Evolutionary conservation across 768 basidiomycete species (phyloP).

Genomic region (Amanita rimosa): DNA sequence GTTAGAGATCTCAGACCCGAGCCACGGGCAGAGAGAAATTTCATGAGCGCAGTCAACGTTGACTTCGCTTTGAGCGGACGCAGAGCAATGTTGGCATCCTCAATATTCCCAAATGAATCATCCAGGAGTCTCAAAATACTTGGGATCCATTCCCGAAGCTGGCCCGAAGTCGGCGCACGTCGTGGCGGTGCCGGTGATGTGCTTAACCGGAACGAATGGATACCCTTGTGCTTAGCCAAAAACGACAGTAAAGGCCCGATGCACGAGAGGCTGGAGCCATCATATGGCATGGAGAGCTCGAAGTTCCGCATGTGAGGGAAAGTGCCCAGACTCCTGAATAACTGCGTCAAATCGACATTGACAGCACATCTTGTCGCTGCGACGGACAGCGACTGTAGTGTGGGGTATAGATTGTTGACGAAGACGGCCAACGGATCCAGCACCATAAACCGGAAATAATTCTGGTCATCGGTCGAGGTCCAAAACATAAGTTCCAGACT

Average conservation of each 20-base stretch:
- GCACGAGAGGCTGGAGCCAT: conserved; percentile 29
- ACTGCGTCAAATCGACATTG: conserved; percentile 26
- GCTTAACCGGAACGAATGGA: conserved; percentile 24
- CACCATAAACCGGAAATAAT: conserved; percentile 19
- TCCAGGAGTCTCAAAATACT: conserved; percentile 19
- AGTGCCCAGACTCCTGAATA: conserved; percentile 24
- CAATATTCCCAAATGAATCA: conserved; percentile 20
- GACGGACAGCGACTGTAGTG: conserved; percentile 26
- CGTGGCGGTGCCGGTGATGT: conserved; percentile 18
- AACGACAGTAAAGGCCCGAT: conserved; percentile 21
- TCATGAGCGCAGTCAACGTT: conserved; percentile 16
- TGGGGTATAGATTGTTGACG: conserved; percentile 27
- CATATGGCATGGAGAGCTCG: conserved; percentile 31
- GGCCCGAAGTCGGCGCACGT: conserved; percentile 7
- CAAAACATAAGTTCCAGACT: conserved; percentile 24
- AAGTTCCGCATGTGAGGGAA: conserved; percentile 29
- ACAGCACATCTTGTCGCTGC: conserved; percentile 23
- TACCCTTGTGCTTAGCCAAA: conserved; percentile 20
- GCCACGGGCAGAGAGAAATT: conserved; percentile 20
- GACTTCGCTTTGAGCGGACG: conserved; percentile 24
- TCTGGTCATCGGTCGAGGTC: conserved; percentile 16
- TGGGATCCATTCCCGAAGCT: conserved; percentile 27
- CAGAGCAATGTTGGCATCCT: conserved; percentile 22
- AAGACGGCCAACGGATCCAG: conserved; percentile 35
- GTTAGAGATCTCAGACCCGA: conserved; percentile 20